These are phyloP conservation scores for Sporopachydermia lactativora DNA, from an alignment of 805 yeast species.

Conservation along the genomic window DNA sequence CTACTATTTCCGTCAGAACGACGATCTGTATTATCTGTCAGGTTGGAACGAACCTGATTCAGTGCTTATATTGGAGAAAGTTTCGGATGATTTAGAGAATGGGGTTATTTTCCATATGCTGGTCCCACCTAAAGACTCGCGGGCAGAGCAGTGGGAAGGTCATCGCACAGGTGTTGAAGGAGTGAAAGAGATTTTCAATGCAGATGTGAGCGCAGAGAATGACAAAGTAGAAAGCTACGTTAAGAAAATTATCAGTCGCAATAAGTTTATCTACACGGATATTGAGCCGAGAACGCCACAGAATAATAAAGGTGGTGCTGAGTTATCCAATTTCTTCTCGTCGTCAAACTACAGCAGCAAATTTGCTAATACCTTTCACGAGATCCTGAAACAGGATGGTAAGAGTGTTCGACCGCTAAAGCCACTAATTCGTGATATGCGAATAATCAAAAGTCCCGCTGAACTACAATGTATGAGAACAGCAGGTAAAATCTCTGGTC, in stretches of 20 bases:
- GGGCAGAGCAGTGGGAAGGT: slow-evolving; percentile 91
- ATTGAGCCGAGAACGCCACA: not conserved
- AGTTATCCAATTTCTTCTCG: not conserved
- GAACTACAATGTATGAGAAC: slow-evolving; percentile 70
- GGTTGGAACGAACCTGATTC: slow-evolving; percentile 92
- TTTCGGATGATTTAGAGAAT: slow-evolving; percentile 3
- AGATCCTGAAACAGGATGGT: slow-evolving; percentile 14
- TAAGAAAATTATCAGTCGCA: slow-evolving; percentile 30
- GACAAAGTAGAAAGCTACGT: slow-evolving; percentile 27
- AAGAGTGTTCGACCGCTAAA: slow-evolving; percentile 30
- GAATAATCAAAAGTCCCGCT: slow-evolving; percentile 61
- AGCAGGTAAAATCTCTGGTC: slow-evolving; percentile 72
- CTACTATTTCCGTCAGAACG: slow-evolving; percentile 85
- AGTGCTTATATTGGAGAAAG: slow-evolving; percentile 29
- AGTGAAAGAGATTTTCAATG: slow-evolving; percentile 72
- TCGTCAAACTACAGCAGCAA: slow-evolving; percentile 9
- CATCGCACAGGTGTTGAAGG: slow-evolving; percentile 78
- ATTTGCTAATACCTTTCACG: slow-evolving; percentile 17
- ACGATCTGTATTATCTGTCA: slow-evolving; percentile 71
- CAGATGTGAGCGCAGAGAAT: slow-evolving; percentile 46
- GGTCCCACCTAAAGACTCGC: slow-evolving; percentile 71
- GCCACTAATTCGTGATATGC: slow-evolving; percentile 29
- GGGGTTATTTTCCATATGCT: slow-evolving; percentile 52
- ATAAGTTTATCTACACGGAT: slow-evolving; percentile 45
- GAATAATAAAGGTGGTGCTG: not conserved